Conservation (phyloP, 169 alveolate species). For the Ichthyophthirius multifiliis region DNA sequence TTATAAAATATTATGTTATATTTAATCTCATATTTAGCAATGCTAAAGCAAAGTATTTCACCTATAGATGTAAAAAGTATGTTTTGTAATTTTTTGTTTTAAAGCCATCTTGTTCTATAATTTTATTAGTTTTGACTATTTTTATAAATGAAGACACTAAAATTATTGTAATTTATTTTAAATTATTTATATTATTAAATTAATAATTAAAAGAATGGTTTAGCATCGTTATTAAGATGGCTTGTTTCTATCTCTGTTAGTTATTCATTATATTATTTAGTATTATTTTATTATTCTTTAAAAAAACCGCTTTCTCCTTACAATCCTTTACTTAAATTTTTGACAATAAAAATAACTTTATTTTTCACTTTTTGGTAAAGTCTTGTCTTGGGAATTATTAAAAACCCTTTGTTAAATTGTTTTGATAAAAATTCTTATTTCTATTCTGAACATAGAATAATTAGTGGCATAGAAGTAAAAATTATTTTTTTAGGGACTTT, state of each 20-base stretch:
- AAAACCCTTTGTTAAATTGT: constrained; percentile 25
- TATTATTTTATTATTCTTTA: constrained; percentile 35
- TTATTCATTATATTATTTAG: constrained; percentile 32
- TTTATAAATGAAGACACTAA: not conserved
- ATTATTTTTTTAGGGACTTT: not conserved
- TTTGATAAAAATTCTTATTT: constrained; percentile 7
- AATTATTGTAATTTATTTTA: not conserved
- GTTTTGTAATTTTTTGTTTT: constrained; percentile 32
- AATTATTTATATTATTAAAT: not conserved
- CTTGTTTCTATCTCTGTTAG: constrained; percentile 10
- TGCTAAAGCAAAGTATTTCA: constrained; percentile 47
- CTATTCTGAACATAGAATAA: constrained; percentile 2
- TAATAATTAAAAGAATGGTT: not conserved
- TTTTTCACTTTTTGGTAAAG: constrained; percentile 43
- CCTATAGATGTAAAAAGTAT: constrained; percentile 41
- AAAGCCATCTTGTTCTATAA: constrained; percentile 21
- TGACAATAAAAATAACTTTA: constrained; percentile 31
- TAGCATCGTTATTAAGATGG: not conserved
- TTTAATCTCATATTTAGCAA: not conserved
- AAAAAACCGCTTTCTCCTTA: constrained; percentile 38
- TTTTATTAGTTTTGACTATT: not conserved
- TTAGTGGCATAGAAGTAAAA: constrained; percentile 22
- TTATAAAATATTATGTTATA: not conserved
- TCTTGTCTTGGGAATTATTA: not conserved
- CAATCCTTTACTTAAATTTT: constrained; percentile 36